Conservation (phyloP, 2,329 filamentous ascomycete genomes). For the Scleromitrula shiraiana region DNA sequence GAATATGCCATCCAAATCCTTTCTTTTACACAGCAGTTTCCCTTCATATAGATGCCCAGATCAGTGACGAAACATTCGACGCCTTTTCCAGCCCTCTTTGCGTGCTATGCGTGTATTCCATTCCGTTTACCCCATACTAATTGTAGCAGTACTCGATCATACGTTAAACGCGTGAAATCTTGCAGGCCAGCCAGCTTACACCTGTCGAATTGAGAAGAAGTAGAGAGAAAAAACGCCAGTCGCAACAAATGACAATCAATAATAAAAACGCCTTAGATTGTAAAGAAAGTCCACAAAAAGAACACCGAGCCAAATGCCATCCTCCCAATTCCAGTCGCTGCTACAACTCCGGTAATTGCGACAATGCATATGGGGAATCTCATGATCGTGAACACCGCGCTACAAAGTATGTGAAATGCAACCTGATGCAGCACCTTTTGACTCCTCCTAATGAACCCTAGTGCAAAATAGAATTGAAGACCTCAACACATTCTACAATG, state of each 20-base stretch:
- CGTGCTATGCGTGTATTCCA: conserved; percentile 21
- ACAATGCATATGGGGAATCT: conserved; percentile 30
- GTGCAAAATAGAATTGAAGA: conserved; percentile 16
- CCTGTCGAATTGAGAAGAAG: too few relatives aligned
- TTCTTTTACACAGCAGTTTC: conserved; percentile 3
- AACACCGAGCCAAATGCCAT: conserved; percentile 26
- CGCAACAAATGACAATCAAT: conserved; percentile 23
- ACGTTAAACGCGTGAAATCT: conserved; percentile 6
- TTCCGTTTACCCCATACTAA: conserved; percentile 17
- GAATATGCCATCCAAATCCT: conserved; percentile 5
- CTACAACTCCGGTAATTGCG: conserved; percentile 27
- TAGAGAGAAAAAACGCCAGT: conserved; percentile 21
- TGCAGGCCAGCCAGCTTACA: conserved; percentile 27
- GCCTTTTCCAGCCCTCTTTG: conserved; percentile 27
- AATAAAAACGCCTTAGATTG: conserved; percentile 8
- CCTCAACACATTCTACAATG: conserved; percentile 8
- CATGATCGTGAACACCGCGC: conserved; percentile 29
- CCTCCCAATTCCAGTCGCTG: conserved; percentile 21
- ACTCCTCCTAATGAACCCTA: conserved; percentile 24
- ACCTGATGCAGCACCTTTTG: conserved; percentile 23
- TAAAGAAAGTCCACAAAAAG: conserved; percentile 13
- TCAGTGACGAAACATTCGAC: conserved; percentile 16
- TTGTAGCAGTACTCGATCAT: conserved; percentile 20
- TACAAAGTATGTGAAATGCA: conserved; percentile 25
- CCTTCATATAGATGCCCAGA: conserved; percentile 18